Base-by-base conservation (phyloP, 202 grass and related monocot genomes). In the Brachypodium distachyon region DNA sequence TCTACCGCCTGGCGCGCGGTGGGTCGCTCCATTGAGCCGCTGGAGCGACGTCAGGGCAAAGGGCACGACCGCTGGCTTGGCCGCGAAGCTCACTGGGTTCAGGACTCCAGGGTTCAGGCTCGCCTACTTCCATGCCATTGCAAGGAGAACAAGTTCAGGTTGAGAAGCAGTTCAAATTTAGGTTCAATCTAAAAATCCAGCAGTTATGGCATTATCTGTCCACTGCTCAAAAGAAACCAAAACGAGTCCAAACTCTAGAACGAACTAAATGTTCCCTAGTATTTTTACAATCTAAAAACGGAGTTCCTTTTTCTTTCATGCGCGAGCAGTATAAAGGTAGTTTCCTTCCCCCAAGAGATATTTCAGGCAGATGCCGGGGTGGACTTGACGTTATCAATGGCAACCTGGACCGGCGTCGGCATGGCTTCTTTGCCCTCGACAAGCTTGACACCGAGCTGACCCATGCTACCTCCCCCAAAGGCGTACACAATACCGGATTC, bases 401-500 rank as follows among this genome's bases (percentile, higher is more conserved):
- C 56, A 57, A 90, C 73, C 3, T 52, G 47, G 21, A 49, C 16
- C 1, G 77, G 81, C 19, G 7, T 33, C 1, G 36, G 18, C 72
- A 61, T 66, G 33, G 10, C 48, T 9, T 55, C 40, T 40, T 82
- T 34, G 18, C 61, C 81, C n/a, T 67, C 77, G 7, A 47, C 62
- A 54, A 89, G 73, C 75, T 87, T 89, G 26, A 82, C 7, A 12
- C 90, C 90, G 42, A 93, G 90, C 81, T 93, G 87, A 1, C 90
- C 87, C 9, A 67, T 67, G 21, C 3, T 29, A 14, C 81, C 81
- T n/a, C 12, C 69, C 27, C 90, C 90, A 1, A 90, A 87, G 6
- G 90, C 59, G 13, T 82, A 93, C n/a, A 93, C 3, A 69, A 82
- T 93, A 21, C 73, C 87, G 0, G 90, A 82, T 56, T 84, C 69